Conservation (phyloP, 768 basidiomycete species). For the Mycena pura region DNA sequence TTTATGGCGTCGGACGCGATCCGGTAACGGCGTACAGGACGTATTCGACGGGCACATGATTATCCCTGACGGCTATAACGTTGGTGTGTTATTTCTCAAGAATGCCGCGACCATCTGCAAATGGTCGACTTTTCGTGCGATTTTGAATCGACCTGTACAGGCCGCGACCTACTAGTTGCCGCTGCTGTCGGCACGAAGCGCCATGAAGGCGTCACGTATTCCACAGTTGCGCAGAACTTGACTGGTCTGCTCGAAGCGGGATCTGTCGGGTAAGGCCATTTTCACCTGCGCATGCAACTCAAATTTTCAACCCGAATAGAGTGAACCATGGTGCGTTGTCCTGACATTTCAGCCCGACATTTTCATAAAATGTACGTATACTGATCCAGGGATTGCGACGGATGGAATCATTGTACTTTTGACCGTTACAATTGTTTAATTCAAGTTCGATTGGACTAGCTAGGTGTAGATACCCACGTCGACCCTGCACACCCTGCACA, state of each 20-base stretch:
- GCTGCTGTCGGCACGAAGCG: conserved; percentile 39
- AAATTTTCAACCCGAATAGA: not conserved
- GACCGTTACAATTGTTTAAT: conserved; percentile 44
- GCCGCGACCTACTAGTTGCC: conserved; percentile 47
- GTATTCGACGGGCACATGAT: conserved; percentile 44
- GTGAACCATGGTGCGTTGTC: conserved; percentile 6
- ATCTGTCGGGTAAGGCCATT: conserved; percentile 44
- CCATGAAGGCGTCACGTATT: conserved; percentile 42
- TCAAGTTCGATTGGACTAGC: not conserved
- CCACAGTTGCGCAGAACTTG: conserved; percentile 43
- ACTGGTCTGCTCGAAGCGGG: conserved; percentile 51
- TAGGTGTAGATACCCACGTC: too few relatives aligned
- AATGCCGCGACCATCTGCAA: not conserved
- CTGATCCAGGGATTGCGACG: conserved; percentile 51
- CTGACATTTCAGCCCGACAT: not conserved
- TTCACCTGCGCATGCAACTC: not conserved
- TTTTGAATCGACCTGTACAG: too few relatives aligned
- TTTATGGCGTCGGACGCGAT: not conserved
- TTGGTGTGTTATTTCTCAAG: conserved; percentile 31
- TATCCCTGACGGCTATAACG: conserved; percentile 51
- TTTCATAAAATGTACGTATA: not conserved
- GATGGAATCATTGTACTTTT: conserved; percentile 53
- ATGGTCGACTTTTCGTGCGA: not conserved
- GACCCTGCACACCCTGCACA: too few relatives aligned
- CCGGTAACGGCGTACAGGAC: conserved; percentile 23